These are phyloP conservation scores for Cercospora nicotianae DNA, from an alignment of 2,329 filamentous ascomycete genomes.

Conservation along the genomic window DNA sequence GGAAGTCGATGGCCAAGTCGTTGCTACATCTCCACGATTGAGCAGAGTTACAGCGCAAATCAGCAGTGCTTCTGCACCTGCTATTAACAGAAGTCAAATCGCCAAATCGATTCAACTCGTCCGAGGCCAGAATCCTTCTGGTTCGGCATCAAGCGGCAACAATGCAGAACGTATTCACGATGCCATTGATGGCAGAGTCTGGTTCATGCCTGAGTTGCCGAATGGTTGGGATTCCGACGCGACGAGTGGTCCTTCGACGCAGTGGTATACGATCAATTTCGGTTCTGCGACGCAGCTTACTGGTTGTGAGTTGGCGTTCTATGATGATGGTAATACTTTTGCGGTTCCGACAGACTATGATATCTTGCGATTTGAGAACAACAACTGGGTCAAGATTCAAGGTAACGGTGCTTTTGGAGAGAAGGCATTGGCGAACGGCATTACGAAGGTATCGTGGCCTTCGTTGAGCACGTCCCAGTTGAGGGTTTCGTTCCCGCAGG, in stretches of 20 bases:
- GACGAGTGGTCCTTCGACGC: slow-evolving; percentile 30
- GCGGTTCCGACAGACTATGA: slow-evolving; percentile 38
- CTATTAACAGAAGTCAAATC: slow-evolving; percentile 36
- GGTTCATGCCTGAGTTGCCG: slow-evolving; percentile 43
- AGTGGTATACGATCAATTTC: slow-evolving; percentile 45
- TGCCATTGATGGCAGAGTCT: slow-evolving; percentile 44
- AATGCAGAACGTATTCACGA: slow-evolving; percentile 37
- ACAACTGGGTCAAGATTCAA: slow-evolving; percentile 36
- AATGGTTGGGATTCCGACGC: slow-evolving; percentile 43
- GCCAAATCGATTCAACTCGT: slow-evolving; percentile 43
- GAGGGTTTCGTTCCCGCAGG: slow-evolving; percentile 39
- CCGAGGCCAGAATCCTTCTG: slow-evolving; percentile 36
- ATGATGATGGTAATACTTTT: slow-evolving; percentile 34
- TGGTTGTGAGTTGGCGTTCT: slow-evolving; percentile 43
- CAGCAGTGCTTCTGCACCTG: slow-evolving; percentile 27
- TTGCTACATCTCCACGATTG: slow-evolving; percentile 35
- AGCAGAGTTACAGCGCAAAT: slow-evolving; percentile 33
- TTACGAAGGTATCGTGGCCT: slow-evolving; percentile 40
- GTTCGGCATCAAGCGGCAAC: slow-evolving; percentile 36
- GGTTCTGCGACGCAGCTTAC: slow-evolving; percentile 33
- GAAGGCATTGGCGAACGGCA: slow-evolving; percentile 40
- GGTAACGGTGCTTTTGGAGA: slow-evolving; percentile 21
- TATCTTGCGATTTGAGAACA: slow-evolving; percentile 33
- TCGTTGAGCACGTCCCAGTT: slow-evolving; percentile 32
- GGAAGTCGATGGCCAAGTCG: slow-evolving; percentile 40